Evolutionary conservation across 129 eudicot genomes (phyloP), one percentile per base, ranked within the genome.

Genomic region (Calendula officinalis): DNA sequence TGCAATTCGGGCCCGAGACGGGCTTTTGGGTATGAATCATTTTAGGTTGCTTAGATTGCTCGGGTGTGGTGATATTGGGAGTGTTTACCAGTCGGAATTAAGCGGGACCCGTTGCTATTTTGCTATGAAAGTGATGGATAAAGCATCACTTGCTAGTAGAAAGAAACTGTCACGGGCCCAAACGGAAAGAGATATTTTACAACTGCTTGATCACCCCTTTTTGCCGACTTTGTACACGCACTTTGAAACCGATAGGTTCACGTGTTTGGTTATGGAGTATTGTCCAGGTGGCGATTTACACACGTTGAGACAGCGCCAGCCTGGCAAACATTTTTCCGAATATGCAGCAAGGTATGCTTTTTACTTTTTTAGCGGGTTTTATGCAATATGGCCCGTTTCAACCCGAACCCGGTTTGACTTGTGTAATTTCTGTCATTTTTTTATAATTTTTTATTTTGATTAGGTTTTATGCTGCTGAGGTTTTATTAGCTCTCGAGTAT

Each of bases 381-480:
- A 22, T 22, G 30, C 30, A 22, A 22, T 22, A 2, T 22, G 30
- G 30, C 30, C 30, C 30, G 30, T n/a, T n/a, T n/a, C n/a, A n/a
- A n/a, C n/a, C n/a, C n/a, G n/a, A n/a, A n/a, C n/a, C n/a, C n/a
- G n/a, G n/a, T n/a, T n/a, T n/a, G n/a, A n/a, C n/a, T n/a, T n/a
- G n/a, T n/a, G n/a, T n/a, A n/a, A n/a, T n/a, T n/a, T n/a, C n/a
- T n/a, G n/a, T n/a, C n/a, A n/a, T n/a, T n/a, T n/a, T n/a, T n/a
- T n/a, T n/a, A n/a, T n/a, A n/a, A n/a, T n/a, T n/a, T n/a, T n/a
- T n/a, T n/a, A n/a, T n/a, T n/a, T 47, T 9, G 12, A 60, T 16
- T 78, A 91, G 98, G 83, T 91, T 91, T 76, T 91, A 91, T 68
- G 98, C 98, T 33, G 98, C 98, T 10, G 98, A 91, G 59, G 96